phyloP scores from a whole-genome alignment of 768 basidiomycete species.

The Auricularia heimuer region DNA sequence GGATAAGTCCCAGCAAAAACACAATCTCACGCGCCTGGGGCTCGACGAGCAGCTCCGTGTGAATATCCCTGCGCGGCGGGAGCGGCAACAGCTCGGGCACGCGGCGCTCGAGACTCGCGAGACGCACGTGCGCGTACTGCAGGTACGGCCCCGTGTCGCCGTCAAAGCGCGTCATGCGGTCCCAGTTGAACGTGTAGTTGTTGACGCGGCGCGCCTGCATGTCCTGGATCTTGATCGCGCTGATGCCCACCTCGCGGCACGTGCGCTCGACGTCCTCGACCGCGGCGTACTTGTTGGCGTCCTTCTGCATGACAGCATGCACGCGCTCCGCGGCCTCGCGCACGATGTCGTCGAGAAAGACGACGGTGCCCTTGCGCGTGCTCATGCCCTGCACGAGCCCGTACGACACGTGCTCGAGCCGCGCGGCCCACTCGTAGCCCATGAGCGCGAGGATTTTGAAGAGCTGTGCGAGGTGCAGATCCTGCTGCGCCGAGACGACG shows the following conservation, averaged over 20 bases:
- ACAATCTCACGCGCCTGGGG: slow-evolving; percentile 36
- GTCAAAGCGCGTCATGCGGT: slow-evolving; percentile 41
- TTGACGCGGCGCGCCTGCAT: slow-evolving; percentile 31
- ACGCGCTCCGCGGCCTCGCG: slow-evolving; percentile 34
- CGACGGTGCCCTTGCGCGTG: slow-evolving; percentile 31
- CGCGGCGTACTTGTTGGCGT: slow-evolving; percentile 36
- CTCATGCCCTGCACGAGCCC: slow-evolving; percentile 37
- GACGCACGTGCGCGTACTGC: slow-evolving; percentile 44
- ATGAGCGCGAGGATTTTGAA: slow-evolving; percentile 39
- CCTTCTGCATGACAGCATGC: slow-evolving; percentile 40
- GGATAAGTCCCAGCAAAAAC: slow-evolving; percentile 35
- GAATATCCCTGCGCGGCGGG: slow-evolving; percentile 23
- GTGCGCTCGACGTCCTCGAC: slow-evolving; percentile 37
- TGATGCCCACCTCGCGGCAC: slow-evolving; percentile 33
- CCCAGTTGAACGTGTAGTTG: slow-evolving; percentile 37
- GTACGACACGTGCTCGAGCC: slow-evolving; percentile 33
- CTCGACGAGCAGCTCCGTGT: slow-evolving; percentile 30
- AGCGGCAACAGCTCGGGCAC: slow-evolving; percentile 30
- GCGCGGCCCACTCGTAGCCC: slow-evolving; percentile 33
- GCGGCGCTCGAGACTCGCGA: slow-evolving; percentile 40
- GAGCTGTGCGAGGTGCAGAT: slow-evolving; percentile 34
- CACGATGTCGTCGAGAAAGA: slow-evolving; percentile 36
- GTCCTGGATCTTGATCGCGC: slow-evolving; percentile 43
- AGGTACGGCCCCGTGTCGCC: slow-evolving; percentile 42
- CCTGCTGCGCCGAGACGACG: slow-evolving; percentile 30